phyloP scores from a whole-genome alignment of 1,139 yeast genomes.

The Saccharomyces pastorianus region DNA sequence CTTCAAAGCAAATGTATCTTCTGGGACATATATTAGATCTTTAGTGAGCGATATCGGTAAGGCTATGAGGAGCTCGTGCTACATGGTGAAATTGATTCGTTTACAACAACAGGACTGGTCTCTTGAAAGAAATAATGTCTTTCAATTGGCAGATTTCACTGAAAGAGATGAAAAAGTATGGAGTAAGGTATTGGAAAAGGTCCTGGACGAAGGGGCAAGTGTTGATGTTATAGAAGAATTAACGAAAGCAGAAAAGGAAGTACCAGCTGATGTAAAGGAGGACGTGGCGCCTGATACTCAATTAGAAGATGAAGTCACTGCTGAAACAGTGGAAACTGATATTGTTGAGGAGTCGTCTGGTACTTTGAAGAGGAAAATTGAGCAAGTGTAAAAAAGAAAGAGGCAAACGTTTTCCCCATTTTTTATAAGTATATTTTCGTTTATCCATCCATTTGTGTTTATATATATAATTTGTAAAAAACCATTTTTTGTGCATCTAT shows the following conservation, averaged over 20 bases:
- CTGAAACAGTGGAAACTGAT: constrained; percentile 9
- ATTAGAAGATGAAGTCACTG: constrained; percentile 11
- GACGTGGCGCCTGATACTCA: not conserved
- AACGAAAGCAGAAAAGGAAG: constrained; percentile 18
- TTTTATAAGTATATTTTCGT: not conserved
- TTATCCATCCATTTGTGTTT: not conserved
- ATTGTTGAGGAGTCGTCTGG: not conserved
- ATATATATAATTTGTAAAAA: not conserved
- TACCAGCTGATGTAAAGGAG: constrained; percentile 4
- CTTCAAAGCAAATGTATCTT: constrained; percentile 71
- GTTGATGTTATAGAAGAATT: constrained; percentile 32
- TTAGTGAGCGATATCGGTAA: constrained; percentile 83
- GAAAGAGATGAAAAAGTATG: constrained; percentile 48
- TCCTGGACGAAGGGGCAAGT: constrained; percentile 37
- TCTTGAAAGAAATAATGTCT: constrained; percentile 55
- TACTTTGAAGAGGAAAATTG: not conserved
- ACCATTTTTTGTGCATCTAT: not conserved
- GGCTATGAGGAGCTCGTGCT: constrained; percentile 72
- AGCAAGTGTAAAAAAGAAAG: not conserved
- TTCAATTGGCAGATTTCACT: constrained; percentile 57
- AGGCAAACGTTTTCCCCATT: not conserved
- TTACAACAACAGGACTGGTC: constrained; percentile 77
- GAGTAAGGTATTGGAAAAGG: constrained; percentile 55
- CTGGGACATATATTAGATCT: constrained; percentile 93
- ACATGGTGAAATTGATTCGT: constrained; percentile 80